phyloP scores from a whole-genome alignment of 75 land plant species.

The Gnetum montanum region DNA sequence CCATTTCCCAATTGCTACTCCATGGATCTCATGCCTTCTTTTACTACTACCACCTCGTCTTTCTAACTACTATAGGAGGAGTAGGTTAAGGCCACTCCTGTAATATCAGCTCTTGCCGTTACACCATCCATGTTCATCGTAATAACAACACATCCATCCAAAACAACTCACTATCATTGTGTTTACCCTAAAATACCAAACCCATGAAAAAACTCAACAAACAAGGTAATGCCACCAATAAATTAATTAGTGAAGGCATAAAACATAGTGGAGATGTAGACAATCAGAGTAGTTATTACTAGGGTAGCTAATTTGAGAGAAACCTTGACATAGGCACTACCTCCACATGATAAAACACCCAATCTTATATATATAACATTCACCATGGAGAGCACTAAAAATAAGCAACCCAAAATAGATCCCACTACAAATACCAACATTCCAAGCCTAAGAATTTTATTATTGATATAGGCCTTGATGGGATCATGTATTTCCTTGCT shows the following conservation, averaged over 20 bases:
- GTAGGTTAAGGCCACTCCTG: too few relatives aligned
- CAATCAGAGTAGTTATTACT: conserved; percentile 51
- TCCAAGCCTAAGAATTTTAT: conserved; percentile 50
- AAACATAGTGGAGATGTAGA: conserved; percentile 69
- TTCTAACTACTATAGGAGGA: too few relatives aligned
- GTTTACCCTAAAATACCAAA: too few relatives aligned
- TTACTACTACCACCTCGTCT: too few relatives aligned
- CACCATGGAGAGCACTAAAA: conserved; percentile 60
- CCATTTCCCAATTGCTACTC: too few relatives aligned
- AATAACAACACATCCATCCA: too few relatives aligned
- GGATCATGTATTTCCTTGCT: conserved; percentile 49
- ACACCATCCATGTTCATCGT: too few relatives aligned
- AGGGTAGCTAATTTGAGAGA: conserved; percentile 42
- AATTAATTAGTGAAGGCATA: conserved; percentile 57
- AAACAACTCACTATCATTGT: too few relatives aligned
- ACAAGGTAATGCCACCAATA: too few relatives aligned
- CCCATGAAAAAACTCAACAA: too few relatives aligned
- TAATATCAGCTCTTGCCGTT: too few relatives aligned
- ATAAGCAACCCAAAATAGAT: conserved; percentile 67
- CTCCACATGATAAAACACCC: conserved; percentile 62
- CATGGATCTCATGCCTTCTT: too few relatives aligned
- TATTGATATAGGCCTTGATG: conserved; percentile 42
- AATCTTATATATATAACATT: conserved; percentile 87
- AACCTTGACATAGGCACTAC: conserved; percentile 35
- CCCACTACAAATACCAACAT: conserved; percentile 77